Percentiles rank a stretch among this genome's conserved stretches.
phyloP scores from a whole-genome alignment of 208 protist genomes.

The Leishmania arabica region DNA sequence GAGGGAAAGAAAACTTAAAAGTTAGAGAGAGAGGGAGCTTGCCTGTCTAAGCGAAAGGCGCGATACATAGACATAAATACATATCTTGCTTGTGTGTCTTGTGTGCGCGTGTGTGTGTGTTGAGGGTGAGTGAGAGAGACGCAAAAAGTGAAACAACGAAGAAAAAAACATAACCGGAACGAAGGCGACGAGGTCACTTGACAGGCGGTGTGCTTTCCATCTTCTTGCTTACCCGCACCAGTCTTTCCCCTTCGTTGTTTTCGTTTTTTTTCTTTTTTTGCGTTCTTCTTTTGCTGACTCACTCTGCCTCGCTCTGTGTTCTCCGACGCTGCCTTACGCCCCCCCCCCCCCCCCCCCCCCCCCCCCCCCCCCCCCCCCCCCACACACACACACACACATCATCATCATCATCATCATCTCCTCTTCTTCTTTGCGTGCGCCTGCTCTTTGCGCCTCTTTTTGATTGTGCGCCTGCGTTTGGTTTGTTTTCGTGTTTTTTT shows the following conservation, averaged over 20 bases:
- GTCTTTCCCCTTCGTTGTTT: neutral
- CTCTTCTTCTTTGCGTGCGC: neutral
- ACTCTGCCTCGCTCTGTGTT: neutral
- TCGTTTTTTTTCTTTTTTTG: neutral
- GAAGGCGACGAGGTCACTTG: neutral
- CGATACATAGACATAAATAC: neutral
- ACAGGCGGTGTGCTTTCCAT: neutral
- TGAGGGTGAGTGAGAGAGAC: neutral
- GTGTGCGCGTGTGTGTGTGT: neutral
- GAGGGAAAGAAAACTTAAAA: too few relatives aligned
- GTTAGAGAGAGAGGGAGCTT: too few relatives aligned
- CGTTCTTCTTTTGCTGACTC: neutral
- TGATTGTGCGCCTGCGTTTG: neutral
- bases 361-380: too few relatives aligned
- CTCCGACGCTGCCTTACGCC: neutral
- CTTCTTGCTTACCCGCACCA: neutral
- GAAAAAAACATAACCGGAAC: neutral
- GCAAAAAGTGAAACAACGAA: neutral
- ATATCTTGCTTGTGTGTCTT: neutral
- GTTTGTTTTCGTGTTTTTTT: neutral
- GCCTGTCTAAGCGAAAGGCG: too few relatives aligned
- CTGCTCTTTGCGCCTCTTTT: too few relatives aligned
- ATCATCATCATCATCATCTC: neutral
- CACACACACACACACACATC: neutral
- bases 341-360: too few relatives aligned